Evolutionary conservation across 2,329 filamentous ascomycete genomes (phyloP), one percentile per base, ranked within the genome.

Genomic region (Elsinoe australis): DNA sequence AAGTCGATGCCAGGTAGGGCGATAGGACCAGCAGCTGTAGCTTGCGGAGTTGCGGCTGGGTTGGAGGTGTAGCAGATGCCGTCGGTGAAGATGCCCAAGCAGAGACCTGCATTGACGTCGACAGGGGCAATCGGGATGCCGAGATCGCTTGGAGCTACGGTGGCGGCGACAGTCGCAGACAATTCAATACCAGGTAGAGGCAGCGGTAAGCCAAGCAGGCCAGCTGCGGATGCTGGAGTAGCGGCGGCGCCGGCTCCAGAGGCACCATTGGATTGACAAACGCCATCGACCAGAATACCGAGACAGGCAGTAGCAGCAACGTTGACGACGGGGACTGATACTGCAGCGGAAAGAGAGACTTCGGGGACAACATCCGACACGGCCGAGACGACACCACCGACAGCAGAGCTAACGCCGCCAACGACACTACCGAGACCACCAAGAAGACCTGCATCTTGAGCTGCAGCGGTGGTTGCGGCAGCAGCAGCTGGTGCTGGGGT

Each of bases 31-130:
- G 32, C 32, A 5, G 33, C 45, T 14, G 45, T 48, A 14, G 45
- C 31, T 36, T 48, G 45, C 17, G 45, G 34, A 21, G 21, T 29
- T 21, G 45, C 45, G n/a, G 45, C 45, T 19, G 45, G 31, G 24
- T 48, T 33, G 9, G 45, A 48, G 7, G 32, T 48, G 26, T 48
- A 48, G 33, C 45, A 48, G 45, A 48, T 33, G 5, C 45, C 45
- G 12, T 48, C 29, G 33, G 45, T 48, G 22, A 48, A 38, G 45
- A 48, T 48, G 33, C 45, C 45, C 19, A 48, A 19, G 33, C 45
- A 48, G 5, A 39, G 31, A 14, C 31, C 45, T 31, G 45, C 45
- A 12, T 34, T 48, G 45, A 36, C 45, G 18, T 34, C 45, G 21
- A 48, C 32, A 17, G 45, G 32, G n/a, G 45, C 14, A 21, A 48